A percentile compares a stretch with the other conserved stretches of the same genome.
These are phyloP conservation scores for Backusella luteola DNA, from an alignment of 192 early-diverging fungal genomes.

Conservation along the genomic window DNA sequence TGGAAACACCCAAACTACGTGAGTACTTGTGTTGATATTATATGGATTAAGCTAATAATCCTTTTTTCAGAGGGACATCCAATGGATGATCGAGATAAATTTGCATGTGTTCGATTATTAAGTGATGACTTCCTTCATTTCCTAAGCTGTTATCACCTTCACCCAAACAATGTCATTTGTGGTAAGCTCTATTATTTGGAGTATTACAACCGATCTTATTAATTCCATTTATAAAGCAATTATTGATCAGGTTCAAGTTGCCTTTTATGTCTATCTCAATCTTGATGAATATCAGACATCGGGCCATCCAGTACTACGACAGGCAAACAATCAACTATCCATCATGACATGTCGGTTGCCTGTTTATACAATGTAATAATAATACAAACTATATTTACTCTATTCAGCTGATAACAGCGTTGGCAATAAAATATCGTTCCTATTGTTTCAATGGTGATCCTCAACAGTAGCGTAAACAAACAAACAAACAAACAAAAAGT, in stretches of 20 bases:
- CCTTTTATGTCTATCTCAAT: slow-evolving; percentile 8
- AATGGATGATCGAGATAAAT: neutral
- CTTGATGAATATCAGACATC: neutral
- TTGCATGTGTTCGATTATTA: neutral
- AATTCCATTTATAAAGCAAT: neutral
- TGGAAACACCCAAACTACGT: slow-evolving; percentile 10
- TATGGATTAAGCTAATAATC: neutral
- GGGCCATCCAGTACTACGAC: neutral
- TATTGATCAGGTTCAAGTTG: neutral
- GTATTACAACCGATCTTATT: neutral
- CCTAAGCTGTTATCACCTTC: slow-evolving; percentile 3
- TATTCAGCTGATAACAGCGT: neutral
- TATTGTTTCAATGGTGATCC: neutral
- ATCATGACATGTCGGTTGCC: slow-evolving; percentile 11
- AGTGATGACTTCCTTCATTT: slow-evolving; percentile 7
- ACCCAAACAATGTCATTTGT: slow-evolving; percentile 3
- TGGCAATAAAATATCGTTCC: too few relatives aligned
- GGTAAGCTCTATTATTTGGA: neutral
- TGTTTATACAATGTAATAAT: neutral
- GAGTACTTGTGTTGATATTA: neutral
- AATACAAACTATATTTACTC: neutral
- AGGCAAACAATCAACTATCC: neutral
- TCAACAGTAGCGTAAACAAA: neutral
- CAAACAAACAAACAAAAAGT: too few relatives aligned
- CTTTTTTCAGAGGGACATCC: neutral